Evolutionary conservation across 1,284 basidiomycete species (phyloP), one percentile per base, ranked within the genome.

Genomic region (Mycosarcoma maydis): DNA sequence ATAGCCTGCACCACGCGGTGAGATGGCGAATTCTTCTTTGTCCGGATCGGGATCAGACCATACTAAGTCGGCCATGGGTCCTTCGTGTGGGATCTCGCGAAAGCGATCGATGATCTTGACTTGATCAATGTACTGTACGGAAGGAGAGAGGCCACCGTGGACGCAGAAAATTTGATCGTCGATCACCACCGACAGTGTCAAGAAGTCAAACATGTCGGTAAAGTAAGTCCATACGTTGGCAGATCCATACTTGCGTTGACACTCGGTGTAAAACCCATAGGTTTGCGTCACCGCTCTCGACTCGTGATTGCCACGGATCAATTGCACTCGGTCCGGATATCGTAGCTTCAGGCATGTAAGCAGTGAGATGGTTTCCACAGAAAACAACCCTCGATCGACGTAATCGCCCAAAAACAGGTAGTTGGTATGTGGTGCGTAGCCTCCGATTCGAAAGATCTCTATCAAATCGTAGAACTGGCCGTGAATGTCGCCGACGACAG

Each of bases 41-140:
- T 98, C 95, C 39, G 93, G 90, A 84, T 99, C 96, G 27, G 96
- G 96, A 86, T 99, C 96, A 39, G 94, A 97, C 96, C 96, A 99
- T 3, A 99, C 96, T 22, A 99, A 87, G 85, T 99, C 96, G n/a
- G 95, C 95, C 94, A 99, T 98, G 5, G 96, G 95, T 2, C 96
- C 96, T 84, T 99, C 96, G 80, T 98, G 96, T 37, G 96, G 96
- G 62, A 99, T 98, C 85, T 99, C 96, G 92, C 95, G 87, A 86
- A 98, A 98, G 46, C 96, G 90, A 85, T 98, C 96, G 45, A 98
- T 92, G 44, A 98, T 92, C 83, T 98, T 98, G 83, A 99, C 95
- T 84, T 99, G 96, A 85, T 99, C 96, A 80, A 99, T 95, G 47
- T 94, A 95, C 83, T 98, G 96, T 75, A 99, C 94, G 8, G 93